A percentile compares a stretch with the other conserved stretches of the same genome.
phyloP scores from a whole-genome alignment of 108 stramenopile genomes.

The Fistulifera pelliculosa region DNA sequence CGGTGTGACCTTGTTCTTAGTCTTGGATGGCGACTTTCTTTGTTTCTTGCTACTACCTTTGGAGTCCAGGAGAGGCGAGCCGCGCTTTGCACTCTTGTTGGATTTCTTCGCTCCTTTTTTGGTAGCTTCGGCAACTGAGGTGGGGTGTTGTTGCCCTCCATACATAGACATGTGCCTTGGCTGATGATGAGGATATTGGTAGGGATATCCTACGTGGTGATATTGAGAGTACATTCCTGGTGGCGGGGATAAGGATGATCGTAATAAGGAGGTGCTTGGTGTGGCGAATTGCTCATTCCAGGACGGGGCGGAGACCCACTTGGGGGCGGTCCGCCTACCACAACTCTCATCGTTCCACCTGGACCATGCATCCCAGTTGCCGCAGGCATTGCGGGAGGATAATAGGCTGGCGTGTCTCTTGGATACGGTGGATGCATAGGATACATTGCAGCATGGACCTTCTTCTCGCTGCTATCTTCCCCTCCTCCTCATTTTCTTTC shows the following conservation, averaged over 20 bases:
- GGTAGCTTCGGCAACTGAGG: neutral
- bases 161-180: slow-evolving; percentile 37
- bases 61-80: too few species aligned
- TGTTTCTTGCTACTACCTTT: slow-evolving; percentile 6
- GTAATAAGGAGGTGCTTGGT: slow-evolving; percentile 6
- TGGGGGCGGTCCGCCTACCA: slow-evolving; percentile 43
- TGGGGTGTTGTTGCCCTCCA: slow-evolving; percentile 25
- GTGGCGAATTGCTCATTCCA: neutral
- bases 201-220: slow-evolving; percentile 1
- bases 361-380: slow-evolving; percentile 12
- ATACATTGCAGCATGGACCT: too few species aligned
- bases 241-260: slow-evolving; percentile 14
- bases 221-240: slow-evolving; percentile 24
- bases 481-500: too few species aligned
- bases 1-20: slow-evolving; percentile 34
- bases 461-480: too few species aligned
- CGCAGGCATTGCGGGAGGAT: slow-evolving; percentile 15
- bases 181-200: slow-evolving; percentile 17
- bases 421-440: too few species aligned
- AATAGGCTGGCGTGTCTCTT: neutral
- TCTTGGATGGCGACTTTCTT: slow-evolving; percentile 33
- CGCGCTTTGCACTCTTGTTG: too few species aligned
- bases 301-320: slow-evolving; percentile 18
- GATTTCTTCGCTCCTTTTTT: slow-evolving; percentile 5
- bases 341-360: slow-evolving; percentile 41